Evolutionary conservation across 2,329 filamentous ascomycete species (phyloP), one percentile per base, ranked within the genome.

Genomic region (Fusarium stilboides): DNA sequence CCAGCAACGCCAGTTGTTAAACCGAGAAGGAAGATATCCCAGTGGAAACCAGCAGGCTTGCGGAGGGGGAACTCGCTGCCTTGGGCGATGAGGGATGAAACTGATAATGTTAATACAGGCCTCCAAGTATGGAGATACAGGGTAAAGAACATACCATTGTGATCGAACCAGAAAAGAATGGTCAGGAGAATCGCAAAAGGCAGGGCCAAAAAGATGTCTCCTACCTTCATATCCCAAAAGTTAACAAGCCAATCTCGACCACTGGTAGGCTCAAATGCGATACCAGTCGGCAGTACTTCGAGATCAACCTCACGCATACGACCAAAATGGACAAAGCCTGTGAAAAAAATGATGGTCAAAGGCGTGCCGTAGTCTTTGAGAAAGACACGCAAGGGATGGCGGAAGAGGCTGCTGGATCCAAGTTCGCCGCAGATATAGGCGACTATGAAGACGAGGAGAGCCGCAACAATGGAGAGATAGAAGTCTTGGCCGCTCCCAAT

Each of bases 341-440:
- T 94, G 78, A 97, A 97, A 84, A 97, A 97, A 63, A 97, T 82
- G 56, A 94, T 87, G 0, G 92, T 93, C 64, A 95, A 82, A 0
- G 94, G 93, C 0, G 93, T 97, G 53, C 93, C 94, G 76, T 97
- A 97, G 78, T 97, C 94, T 77, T 96, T 94, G 69, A 97, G 85
- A 73, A 97, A 97, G 68, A 94, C 89, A 20, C 94, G 88, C 10
- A 96, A 81, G 37, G 90, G 88, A 59, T 94, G 89, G 19, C 89
- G 87, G 77, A 97, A 95, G 3, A 97, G 83, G 50, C 86, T 87
- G 74, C 92, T 91, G 19, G 84, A 83, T 26, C 93, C 93, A 14
- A 97, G 78, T 62, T 90, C 85, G 58, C 91, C 91, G 74, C 91
- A 94, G 28, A 91, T 78, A 75, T 94, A 96, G 42, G 91, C 92